Conservation (phyloP, 331 rosid genomes). For the Pyrus hybrid region DNA sequence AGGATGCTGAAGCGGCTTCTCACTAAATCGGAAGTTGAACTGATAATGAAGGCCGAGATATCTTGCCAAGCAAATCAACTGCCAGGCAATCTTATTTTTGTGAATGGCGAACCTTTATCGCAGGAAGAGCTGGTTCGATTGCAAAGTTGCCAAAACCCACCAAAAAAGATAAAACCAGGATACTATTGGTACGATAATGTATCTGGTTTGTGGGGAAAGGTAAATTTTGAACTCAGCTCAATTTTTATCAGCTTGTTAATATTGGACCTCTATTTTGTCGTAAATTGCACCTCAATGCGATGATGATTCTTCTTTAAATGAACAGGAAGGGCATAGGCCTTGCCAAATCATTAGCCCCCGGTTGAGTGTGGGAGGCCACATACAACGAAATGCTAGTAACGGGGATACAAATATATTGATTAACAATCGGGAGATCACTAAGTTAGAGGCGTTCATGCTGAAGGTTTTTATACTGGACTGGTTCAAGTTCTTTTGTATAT, state of each 20-base stretch:
- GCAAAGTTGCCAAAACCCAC: conserved; percentile 46
- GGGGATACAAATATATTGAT: conserved; percentile 61
- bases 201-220: conserved; percentile 96
- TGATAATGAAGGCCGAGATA: conserved; percentile 46
- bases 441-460: conserved; percentile 46
- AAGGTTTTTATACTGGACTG: conserved; percentile 35
- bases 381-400: conserved; percentile 44
- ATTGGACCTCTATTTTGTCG: background rate
- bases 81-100: conserved; percentile 35
- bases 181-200: conserved; percentile 82
- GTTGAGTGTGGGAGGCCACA: conserved; percentile 50
- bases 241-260: background rate
- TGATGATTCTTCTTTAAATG: conserved; percentile 2
- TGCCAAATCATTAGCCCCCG: conserved; percentile 52
- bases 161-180: conserved; percentile 68
- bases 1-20: conserved; percentile 51
- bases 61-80: conserved; percentile 53
- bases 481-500: background rate
- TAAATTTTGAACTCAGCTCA: conserved; percentile 17
- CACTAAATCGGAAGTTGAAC: conserved; percentile 33
- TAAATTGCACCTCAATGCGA: background rate
- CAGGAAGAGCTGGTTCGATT: conserved; percentile 38
- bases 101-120: conserved; percentile 45
- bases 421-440: conserved; percentile 55
- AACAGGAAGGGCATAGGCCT: conserved; percentile 63